Evolutionary conservation across 2,329 filamentous ascomycete species (phyloP).

Genomic region (Aspergillus tubingensis): DNA sequence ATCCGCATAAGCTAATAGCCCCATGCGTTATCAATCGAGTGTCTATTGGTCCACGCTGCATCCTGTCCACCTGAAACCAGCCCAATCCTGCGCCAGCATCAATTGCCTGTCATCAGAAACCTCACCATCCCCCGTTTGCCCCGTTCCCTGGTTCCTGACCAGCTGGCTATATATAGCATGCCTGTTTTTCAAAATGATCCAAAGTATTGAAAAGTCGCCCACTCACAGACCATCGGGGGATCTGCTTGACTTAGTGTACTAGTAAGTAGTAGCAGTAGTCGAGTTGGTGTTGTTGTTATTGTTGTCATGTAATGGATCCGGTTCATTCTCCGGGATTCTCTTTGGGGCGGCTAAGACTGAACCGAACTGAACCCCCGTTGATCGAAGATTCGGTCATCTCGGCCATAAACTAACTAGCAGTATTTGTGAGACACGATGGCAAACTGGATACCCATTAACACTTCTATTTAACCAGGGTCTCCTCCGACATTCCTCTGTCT

Average conservation of each 20-base stretch:
- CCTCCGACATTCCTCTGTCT: neutral
- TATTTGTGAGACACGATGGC: neutral
- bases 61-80: neutral
- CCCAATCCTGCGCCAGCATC: neutral
- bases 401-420: neutral
- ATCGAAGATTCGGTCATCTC: neutral
- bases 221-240: neutral
- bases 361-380: neutral
- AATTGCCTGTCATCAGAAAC: neutral
- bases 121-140: neutral
- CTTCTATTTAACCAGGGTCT: neutral
- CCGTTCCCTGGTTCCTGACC: neutral
- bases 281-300: too few species aligned
- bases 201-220: neutral
- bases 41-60: too few species aligned
- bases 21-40: too few species aligned
- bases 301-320: neutral
- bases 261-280: too few species aligned
- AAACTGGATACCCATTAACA: neutral
- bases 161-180: neutral
- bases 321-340: neutral
- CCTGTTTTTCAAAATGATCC: too few species aligned
- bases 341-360: neutral
- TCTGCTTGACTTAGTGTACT: neutral
- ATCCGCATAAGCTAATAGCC: too few species aligned